Evolutionary conservation across 2,329 filamentous ascomycete genomes (phyloP).

Genomic region (Talaromyces sp.): DNA sequence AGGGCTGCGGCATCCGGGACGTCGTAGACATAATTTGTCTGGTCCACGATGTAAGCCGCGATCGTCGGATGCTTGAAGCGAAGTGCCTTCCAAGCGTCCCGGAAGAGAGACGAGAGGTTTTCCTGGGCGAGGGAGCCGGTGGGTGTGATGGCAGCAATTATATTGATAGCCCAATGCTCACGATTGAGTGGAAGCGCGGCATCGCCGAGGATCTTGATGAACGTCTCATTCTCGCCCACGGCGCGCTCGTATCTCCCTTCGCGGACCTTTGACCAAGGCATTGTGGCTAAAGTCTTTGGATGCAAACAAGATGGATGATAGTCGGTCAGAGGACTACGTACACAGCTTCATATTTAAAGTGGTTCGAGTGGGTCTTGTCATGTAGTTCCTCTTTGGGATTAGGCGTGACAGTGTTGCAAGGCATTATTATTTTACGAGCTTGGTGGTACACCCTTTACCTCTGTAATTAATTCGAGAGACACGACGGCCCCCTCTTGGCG

Average conservation of each 20-base stretch:
- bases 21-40: conserved; percentile 12
- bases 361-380: too few relatives aligned
- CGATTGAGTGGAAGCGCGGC: conserved; percentile 21
- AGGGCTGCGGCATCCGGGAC: conserved; percentile 7
- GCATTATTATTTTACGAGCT: too few relatives aligned
- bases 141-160: conserved; percentile 17
- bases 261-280: conserved; percentile 29
- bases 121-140: conserved; percentile 1
- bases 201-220: conserved; percentile 27
- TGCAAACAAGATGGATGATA: too few relatives aligned
- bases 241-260: conserved; percentile 19
- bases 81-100: conserved; percentile 13
- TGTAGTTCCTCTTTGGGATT: too few relatives aligned
- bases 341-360: too few relatives aligned
- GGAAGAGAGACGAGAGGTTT: conserved; percentile 1
- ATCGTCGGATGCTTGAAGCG: conserved; percentile 18
- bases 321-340: too few relatives aligned
- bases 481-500: too few relatives aligned
- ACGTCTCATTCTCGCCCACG: conserved; percentile 21
- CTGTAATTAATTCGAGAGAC: too few relatives aligned
- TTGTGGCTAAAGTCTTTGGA: conserved; percentile 10
- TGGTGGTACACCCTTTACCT: too few relatives aligned
- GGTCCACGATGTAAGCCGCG: conserved; percentile 10
- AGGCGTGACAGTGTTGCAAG: too few relatives aligned
- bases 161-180: conserved; percentile 30